Evolutionary conservation across 1,139 yeast species (phyloP), one percentile per base, ranked within the genome.

Genomic region (Arxiozyma bovina): DNA sequence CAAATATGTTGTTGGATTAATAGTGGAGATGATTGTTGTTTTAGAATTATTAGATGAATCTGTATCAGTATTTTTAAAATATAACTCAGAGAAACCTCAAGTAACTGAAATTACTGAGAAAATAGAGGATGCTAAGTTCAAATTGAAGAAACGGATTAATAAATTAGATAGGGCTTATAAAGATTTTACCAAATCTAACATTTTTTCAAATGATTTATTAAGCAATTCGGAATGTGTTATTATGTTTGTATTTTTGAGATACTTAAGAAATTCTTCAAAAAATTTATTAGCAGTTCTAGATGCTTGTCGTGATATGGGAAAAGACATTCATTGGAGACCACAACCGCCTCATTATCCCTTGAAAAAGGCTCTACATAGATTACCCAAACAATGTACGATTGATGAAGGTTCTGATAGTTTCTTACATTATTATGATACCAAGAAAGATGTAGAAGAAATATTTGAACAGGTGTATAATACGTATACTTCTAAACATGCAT

Each of bases 321-420:
- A 56, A 3, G 61, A 61, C 21, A 57, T 69, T 4, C 60, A 55
- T 42, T 72, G 75, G 76, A 65, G 64, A 50, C 15, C 75, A 1
- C 60, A 65, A 11, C 56, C 63, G 3, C 76, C 78, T 1, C 66
- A 66, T 27, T 75, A 77, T 57, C 77, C 80, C 1, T 55, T 74
- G 6, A 50, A 61, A 4, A 66, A 78, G 52, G 76, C 78, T 0
- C 55, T 77, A 20, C 68, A 70, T 53, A 68, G 77, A 45, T 59
- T 75, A 23, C 74, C 79, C 0, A 63, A 63, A 40, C 77, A 73
- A 54, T 75, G 77, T 55, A 65, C 74, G 5, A 70, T 73, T 47
- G 81, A 78, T 61, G 74, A 76, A 55, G 81, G 81, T 27, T 76
- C 78, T 1, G 74, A 74, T 43, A 69, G 73, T 22, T 74, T 76